phyloP scores from a whole-genome alignment of 345 rosid genomes.

The Adansonia digitata region DNA sequence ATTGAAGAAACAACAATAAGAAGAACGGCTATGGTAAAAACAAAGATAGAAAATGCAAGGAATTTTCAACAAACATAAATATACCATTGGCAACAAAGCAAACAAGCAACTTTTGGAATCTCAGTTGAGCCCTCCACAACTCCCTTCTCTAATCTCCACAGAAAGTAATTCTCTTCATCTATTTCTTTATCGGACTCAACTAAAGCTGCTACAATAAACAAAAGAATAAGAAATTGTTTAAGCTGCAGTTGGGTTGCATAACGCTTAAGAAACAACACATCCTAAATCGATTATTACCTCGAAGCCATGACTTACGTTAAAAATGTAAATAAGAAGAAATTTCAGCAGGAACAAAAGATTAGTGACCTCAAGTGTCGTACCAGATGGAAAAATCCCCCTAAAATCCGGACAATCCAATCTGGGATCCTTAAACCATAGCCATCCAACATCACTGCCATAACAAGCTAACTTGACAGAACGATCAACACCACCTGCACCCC shows the following conservation, averaged over 20 bases:
- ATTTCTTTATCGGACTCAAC: slow-evolving; percentile 80
- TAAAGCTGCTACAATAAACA: slow-evolving; percentile 60
- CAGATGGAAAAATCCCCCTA: slow-evolving; percentile 64
- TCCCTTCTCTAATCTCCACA: slow-evolving; percentile 79
- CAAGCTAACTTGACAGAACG: slow-evolving; percentile 48
- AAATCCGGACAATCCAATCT: slow-evolving; percentile 77
- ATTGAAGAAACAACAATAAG: background rate
- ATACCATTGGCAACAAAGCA: background rate
- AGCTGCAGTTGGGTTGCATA: background rate
- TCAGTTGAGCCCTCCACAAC: slow-evolving; percentile 90
- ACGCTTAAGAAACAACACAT: background rate
- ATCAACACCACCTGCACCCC: slow-evolving; percentile 43
- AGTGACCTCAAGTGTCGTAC: slow-evolving; percentile 48
- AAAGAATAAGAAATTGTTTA: background rate
- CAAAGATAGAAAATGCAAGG: background rate
- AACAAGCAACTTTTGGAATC: slow-evolving; percentile 66
- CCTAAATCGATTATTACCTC: background rate
- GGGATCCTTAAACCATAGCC: slow-evolving; percentile 92
- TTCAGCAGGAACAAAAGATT: background rate
- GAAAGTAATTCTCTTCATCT: slow-evolving; percentile 54
- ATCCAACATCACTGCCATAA: slow-evolving; percentile 49
- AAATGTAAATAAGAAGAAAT: background rate
- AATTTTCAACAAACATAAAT: background rate
- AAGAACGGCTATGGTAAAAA: background rate
- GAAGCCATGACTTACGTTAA: background rate